Base-by-base conservation (phyloP, 495 filamentous ascomycete genomes). In the Podospora fimiseda region DNA sequence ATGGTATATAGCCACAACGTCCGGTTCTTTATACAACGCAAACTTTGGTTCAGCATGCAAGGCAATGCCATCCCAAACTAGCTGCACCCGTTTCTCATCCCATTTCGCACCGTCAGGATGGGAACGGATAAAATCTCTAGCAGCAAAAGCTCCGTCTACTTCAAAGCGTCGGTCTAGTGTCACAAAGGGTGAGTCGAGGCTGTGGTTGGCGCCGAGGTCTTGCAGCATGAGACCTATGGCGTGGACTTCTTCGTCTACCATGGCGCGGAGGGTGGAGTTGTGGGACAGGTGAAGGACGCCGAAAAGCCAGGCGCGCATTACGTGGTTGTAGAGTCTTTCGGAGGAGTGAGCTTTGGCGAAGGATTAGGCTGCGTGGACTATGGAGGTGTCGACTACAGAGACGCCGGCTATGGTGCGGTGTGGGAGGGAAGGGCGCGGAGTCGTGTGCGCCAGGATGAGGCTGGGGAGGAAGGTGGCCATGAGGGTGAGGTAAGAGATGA, bases 241-340 rank as follows among this genome's bases (percentile, higher is more conserved):
- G 30, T 68, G 64, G 30, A 67, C 62, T 53, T 71, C 66, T 38
- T 61, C 58, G 56, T 71, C 66, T 48, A 63, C 42, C 37, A 30
- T 57, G 21, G 38, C 43, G 42, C 41, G 52, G 41, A 67, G 56
- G 18, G 61, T 62, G 45, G 36, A 58, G 53, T 67, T 63, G 58
- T 53, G 43, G 2, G 38, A 24, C 37, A 66, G 58, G 55, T 72
- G 67, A 46, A 66, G 50, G 21, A 61, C 48, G 45, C 71, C 69
- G 59, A 65, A 71, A 40, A 75, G 65, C 60, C 62, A 72, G 18
- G 69, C 52, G 27, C 74, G 70, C 41, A 74, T 60, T 56, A 70
- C 51, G 52, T 77, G 74, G 59, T 78, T 74, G 66, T 63, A 75
- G 16, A 62, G 51, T 14, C 52, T 46, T 41, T 70, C 59, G 19